A percentile compares a stretch with the other conserved stretches of the same genome.
These are phyloP conservation scores for Laetiporus sulphureus DNA, from an alignment of 1,284 basidiomycete genomes.

Conservation along the genomic window DNA sequence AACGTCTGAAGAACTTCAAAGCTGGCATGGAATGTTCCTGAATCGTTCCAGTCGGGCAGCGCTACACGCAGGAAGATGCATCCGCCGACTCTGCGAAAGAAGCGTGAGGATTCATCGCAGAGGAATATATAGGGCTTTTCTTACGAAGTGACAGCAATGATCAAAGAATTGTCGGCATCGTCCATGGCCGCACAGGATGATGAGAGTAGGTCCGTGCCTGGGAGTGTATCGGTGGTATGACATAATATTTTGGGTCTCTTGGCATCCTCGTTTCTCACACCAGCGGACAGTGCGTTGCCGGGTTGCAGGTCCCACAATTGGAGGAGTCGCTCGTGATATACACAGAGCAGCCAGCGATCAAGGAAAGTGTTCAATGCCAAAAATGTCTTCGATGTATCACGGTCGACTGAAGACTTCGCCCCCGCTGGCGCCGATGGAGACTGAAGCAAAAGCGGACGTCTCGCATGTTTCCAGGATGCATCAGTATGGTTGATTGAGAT, in stretches of 20 bases:
- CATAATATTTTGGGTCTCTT: background rate
- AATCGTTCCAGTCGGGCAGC: background rate
- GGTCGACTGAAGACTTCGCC: slow-evolving; percentile 2
- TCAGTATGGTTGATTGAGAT: slow-evolving; percentile 11
- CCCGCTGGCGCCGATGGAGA: background rate
- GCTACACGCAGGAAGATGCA: slow-evolving; percentile 15
- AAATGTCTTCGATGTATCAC: slow-evolving; percentile 13
- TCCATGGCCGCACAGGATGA: slow-evolving; percentile 27
- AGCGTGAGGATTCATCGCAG: background rate
- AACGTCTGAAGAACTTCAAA: slow-evolving; percentile 5
- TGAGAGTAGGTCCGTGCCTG: slow-evolving; percentile 14
- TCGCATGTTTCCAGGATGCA: slow-evolving; percentile 13
- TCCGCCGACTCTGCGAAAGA: slow-evolving; percentile 8
- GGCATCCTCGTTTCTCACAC: slow-evolving; percentile 1
- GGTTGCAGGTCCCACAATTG: slow-evolving; percentile 24
- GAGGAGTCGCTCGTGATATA: slow-evolving; percentile 20
- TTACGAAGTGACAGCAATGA: slow-evolving; percentile 16
- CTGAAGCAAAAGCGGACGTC: slow-evolving; percentile 1
- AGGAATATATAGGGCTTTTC: background rate
- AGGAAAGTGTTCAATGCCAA: slow-evolving; percentile 18
- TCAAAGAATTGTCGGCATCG: slow-evolving; percentile 8
- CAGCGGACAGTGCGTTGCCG: slow-evolving; percentile 8
- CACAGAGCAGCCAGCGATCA: slow-evolving; percentile 22
- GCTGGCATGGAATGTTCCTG: background rate
- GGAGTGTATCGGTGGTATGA: background rate